Conservation (phyloP, 331 rosid genomes). For the Stylosanthes scabra region DNA sequence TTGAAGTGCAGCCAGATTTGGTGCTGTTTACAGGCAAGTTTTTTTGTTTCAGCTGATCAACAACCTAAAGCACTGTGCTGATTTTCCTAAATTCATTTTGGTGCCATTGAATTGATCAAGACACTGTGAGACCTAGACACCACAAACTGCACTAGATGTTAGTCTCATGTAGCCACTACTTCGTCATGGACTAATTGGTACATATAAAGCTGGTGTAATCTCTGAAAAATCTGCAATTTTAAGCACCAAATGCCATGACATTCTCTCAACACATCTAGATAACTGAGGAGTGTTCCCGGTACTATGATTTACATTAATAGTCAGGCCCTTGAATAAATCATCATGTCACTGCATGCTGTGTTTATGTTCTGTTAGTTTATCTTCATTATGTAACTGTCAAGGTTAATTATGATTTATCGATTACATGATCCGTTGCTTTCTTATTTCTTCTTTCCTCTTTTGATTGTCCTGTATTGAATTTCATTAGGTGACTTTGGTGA, state of each 20-base stretch:
- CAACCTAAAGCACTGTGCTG: constrained; percentile 33
- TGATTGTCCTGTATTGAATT: constrained; percentile 30
- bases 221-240: constrained; percentile 28
- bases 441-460: constrained; percentile 25
- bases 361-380: constrained; percentile 23
- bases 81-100: constrained; percentile 30
- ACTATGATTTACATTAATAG: constrained; percentile 6
- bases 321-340: constrained; percentile 13
- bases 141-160: no score
- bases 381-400: constrained; percentile 1
- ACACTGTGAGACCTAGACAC: no score
- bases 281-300: constrained; percentile 19
- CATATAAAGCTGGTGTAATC: constrained; percentile 21
- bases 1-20: constrained; percentile 94
- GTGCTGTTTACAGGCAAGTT: constrained; percentile 98
- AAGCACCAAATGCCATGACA: constrained; percentile 26
- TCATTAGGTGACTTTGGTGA: constrained; percentile 90
- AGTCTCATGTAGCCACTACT: neutral
- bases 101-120: constrained; percentile 28
- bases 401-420: constrained; percentile 31
- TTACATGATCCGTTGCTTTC: neutral
- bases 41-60: constrained; percentile 41
- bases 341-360: constrained; percentile 26
- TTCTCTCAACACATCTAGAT: constrained; percentile 21
- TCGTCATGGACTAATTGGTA: constrained; percentile 30